Base-by-base conservation (phyloP, 345 rosid species). In the Erucastrum elatum region DNA sequence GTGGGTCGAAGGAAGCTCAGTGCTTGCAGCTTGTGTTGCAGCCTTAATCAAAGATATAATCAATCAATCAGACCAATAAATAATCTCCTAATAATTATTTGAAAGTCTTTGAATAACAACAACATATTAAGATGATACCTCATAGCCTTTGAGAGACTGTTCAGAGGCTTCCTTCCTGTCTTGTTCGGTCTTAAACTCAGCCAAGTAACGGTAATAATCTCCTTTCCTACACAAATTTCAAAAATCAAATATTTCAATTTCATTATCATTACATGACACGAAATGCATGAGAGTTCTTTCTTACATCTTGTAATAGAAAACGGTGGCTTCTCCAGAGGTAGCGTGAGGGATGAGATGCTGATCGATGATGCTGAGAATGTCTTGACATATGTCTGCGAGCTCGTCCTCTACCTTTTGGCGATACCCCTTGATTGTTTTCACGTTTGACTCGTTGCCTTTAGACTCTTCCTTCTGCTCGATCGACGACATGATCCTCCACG, bases 401-500 rank as follows among this genome's bases (percentile, higher is more conserved):
- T 94, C 98, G 12, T 91, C 94, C 83, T 94, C 98, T 8, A 94
- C 98, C 90, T 91, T 90, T 65, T 89, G 92, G 81, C 97, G 90
- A 78, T 94, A 92, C 9, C 85, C 86, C 62, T 87, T 90, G 72
- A 95, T 91, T 25, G 89, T 80, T 78, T 95, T 91, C 63, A 91
- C 99, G 56, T 95, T 90, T 60, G 90, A 81, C 31, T 95, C 97
- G 55, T 91, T 93, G 62, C 98, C 97, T 78, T 92, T 92, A 0
- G 94, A 86, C 83, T 94, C 98, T 79, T 94, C 98, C 84, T 90
- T 94, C 84, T 94, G 98, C 83, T 90, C 98, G 27, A 94, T 94
- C 0, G 98, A 94, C 51, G 98, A 92, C 98, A 94, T 92, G 46
- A 94, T 94, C 55, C 98, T 87, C 98, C 98, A 94, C 0, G 98